These are phyloP conservation scores for Gracilaria gracilis DNA, from an alignment of 23 red algal species.

Conservation along the genomic window DNA sequence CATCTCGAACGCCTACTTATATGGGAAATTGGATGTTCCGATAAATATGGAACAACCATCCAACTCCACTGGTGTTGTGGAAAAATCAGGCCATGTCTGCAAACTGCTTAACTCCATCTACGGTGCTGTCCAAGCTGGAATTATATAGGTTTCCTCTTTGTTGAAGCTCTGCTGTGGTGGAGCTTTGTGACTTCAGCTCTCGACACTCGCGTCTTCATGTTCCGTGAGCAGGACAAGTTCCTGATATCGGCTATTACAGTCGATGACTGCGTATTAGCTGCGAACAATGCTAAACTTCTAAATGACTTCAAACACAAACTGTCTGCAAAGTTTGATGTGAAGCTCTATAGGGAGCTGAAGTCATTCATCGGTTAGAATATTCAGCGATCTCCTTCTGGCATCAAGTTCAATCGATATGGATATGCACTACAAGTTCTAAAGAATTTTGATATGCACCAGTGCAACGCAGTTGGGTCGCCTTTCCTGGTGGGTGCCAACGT, in stretches of 20 bases:
- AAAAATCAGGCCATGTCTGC: too few species aligned
- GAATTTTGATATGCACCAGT: too few species aligned
- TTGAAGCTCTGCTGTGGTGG: background rate
- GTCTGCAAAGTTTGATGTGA: constrained; percentile 2
- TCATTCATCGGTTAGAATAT: background rate
- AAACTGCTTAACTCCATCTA: too few species aligned
- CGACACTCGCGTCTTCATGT: constrained; percentile 1
- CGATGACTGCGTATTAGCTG: background rate
- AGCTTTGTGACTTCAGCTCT: constrained; percentile 4
- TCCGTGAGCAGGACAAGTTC: background rate
- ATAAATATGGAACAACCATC: too few species aligned
- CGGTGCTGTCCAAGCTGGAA: too few species aligned
- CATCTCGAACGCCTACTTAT: too few species aligned
- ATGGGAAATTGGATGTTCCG: too few species aligned
- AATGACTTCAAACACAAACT: constrained; percentile 1
- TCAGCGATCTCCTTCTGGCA: background rate
- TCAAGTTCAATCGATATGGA: too few species aligned
- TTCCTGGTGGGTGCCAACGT: too few species aligned
- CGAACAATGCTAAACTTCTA: background rate
- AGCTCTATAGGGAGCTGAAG: constrained; percentile 5
- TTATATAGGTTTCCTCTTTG: background rate
- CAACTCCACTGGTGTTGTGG: too few species aligned
- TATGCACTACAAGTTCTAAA: too few species aligned
- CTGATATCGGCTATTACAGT: background rate
- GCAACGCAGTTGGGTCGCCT: too few species aligned